Evolutionary conservation across 176 grass and related monocot genomes (phyloP), one percentile per base, ranked within the genome.

Genomic region (Eragrostis nindensis): DNA sequence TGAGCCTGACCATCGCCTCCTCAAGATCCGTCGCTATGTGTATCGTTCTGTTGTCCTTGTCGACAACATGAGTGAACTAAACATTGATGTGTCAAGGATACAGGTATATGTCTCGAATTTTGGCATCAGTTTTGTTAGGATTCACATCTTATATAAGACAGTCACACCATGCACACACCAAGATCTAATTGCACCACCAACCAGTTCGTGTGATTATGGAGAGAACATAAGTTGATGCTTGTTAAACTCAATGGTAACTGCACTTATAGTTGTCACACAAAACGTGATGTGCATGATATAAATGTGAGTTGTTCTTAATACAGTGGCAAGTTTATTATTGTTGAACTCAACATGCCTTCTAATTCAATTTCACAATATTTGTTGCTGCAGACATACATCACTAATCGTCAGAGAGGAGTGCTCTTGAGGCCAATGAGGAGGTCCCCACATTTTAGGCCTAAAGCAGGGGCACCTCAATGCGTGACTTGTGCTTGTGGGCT

Each of bases 21-120:
- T 92, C 54, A 87, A 88, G 74, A 36, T 92, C 14, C 82, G 79
- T 1, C 78, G 83, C 44, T 92, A 86, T 22, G 55, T 75, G 17
- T 80, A 75, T 74, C 86, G 84, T 12, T 72, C 76, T 45, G 30
- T 80, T 44, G 11, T 88, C 62, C 85, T 75, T 3, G 22, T 77
- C 30, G 52, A 3, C 43, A 74, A 78, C 43, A 41, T 85, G 54
- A 15, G 71, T 1, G 69, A 75, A 45, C 46, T 88, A 4, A 3
- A 38, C 3, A 19, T 88, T 7, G 70, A 92, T 24, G 74, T 82
- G 29, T 65, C 83, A 13, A 30, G 17, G 29, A 61, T 92, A 21
- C 83, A 92, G 83, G 90, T 87, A 39, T 17, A 45, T 15, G 6
- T 15, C 7, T n/a, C n/a, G 0, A 11, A 3, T 13, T n/a, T n/a